Conservation (phyloP, 257 asterid genomes). For the Cordia subcordata region DNA sequence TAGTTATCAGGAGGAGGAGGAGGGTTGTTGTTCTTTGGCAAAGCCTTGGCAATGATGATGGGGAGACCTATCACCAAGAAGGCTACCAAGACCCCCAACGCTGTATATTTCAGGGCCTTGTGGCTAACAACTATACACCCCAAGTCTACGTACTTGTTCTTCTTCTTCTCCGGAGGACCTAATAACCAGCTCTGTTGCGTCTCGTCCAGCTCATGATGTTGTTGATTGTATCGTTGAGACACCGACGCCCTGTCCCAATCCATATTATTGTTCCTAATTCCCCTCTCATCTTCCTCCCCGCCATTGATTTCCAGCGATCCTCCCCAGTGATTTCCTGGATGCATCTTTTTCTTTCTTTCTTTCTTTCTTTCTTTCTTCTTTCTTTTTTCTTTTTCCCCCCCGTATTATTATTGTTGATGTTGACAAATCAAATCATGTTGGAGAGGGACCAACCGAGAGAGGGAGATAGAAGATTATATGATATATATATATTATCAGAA, state of each 20-base stretch:
- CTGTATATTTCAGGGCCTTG: slow-evolving; percentile 49
- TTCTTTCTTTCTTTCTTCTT: neutral
- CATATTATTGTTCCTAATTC: slow-evolving; percentile 39
- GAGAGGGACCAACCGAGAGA: neutral
- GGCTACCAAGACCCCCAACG: slow-evolving; percentile 25
- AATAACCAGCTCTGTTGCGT: slow-evolving; percentile 89
- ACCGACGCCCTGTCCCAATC: slow-evolving; percentile 69
- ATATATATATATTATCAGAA: too few relatives aligned
- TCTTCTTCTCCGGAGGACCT: slow-evolving; percentile 65
- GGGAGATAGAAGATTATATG: too few relatives aligned
- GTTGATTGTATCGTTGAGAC: slow-evolving; percentile 14
- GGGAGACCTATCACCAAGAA: slow-evolving; percentile 61
- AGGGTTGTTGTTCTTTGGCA: slow-evolving; percentile 38
- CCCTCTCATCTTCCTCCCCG: slow-evolving; percentile 43
- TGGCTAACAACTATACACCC: slow-evolving; percentile 66
- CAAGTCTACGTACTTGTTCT: slow-evolving; percentile 68
- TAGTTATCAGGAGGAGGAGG: slow-evolving; percentile 69
- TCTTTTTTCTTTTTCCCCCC: neutral
- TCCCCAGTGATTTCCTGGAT: slow-evolving; percentile 73
- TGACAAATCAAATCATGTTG: neutral
- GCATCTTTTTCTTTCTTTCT: slow-evolving; percentile 27
- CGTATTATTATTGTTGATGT: too few relatives aligned
- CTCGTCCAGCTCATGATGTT: slow-evolving; percentile 44
- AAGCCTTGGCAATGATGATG: slow-evolving; percentile 34
- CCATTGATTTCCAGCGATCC: slow-evolving; percentile 66